A percentile compares a stretch with the other conserved stretches of the same genome.
Conservation (phyloP, 2,329 filamentous ascomycete genomes). For the Aspergillus novofumigatus region DNA sequence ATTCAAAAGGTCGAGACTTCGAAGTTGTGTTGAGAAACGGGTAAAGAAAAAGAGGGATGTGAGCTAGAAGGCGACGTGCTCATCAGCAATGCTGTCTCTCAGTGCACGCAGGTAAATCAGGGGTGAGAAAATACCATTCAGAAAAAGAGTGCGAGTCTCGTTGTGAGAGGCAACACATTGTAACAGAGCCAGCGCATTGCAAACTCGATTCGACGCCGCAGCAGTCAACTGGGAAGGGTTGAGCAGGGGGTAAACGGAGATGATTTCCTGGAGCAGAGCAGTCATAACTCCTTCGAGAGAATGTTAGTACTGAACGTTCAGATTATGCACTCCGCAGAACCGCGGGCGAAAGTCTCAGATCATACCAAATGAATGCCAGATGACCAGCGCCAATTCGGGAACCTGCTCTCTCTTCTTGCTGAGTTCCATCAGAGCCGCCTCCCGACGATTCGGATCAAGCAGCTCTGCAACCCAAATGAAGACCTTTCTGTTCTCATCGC, state of each 20-base stretch:
- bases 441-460: conserved; percentile 78
- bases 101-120: not conserved
- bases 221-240: conserved; percentile 96
- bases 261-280: conserved; percentile 93
- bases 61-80: conserved; percentile 56
- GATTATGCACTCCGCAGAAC: not conserved
- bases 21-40: conserved; percentile 98
- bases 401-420: conserved; percentile 99
- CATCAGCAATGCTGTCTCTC: conserved; percentile 1
- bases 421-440: conserved; percentile 86
- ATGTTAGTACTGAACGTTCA: not conserved
- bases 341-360: not conserved
- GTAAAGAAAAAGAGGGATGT: conserved; percentile 96
- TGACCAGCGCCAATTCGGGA: conserved; percentile 87
- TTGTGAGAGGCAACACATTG: conserved; percentile 98
- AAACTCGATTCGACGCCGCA: conserved; percentile 94
- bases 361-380: conserved; percentile 98
- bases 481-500: conserved; percentile 89
- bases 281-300: conserved; percentile 81
- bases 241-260: conserved; percentile 93
- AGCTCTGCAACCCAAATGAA: conserved; percentile 89
- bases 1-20: conserved; percentile 96
- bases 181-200: conserved; percentile 90
- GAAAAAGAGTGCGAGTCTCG: conserved; percentile 87
- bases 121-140: conserved; percentile 64